phyloP scores from a whole-genome alignment of 2,329 filamentous ascomycete species.

The Cladosporium sphaerospermum region DNA sequence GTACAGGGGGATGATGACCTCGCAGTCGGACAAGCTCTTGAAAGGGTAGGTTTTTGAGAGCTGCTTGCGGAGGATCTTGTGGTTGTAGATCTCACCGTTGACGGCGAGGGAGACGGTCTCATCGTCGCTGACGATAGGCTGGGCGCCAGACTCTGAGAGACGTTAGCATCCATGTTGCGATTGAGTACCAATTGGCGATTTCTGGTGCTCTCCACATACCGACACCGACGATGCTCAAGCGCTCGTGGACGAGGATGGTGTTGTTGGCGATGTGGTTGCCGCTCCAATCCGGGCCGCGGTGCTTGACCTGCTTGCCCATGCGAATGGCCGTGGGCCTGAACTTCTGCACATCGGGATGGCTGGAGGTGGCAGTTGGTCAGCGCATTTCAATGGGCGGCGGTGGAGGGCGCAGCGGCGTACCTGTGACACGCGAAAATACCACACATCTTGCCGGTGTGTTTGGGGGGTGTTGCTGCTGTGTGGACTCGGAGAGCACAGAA shows the following conservation, averaged over 20 bases:
- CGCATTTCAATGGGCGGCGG: background rate
- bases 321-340: conserved; percentile 94
- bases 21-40: conserved; percentile 98
- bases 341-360: conserved; percentile 86
- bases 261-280: conserved; percentile 84
- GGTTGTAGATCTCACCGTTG: conserved; percentile 99
- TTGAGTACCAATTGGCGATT: background rate
- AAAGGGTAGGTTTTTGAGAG: conserved; percentile 84
- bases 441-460: conserved; percentile 63
- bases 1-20: conserved; percentile 97
- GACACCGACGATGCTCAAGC: conserved; percentile 94
- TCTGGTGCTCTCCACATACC: conserved; percentile 49
- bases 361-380: conserved; percentile 28
- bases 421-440: conserved; percentile 93
- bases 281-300: conserved; percentile 94
- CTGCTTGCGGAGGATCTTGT: conserved; percentile 84
- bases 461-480: background rate
- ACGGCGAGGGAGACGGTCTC: conserved; percentile 83
- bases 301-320: conserved; percentile 92
- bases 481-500: too few species aligned
- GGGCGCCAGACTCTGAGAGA: conserved; percentile 76
- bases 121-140: conserved; percentile 90
- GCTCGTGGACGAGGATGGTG: conserved; percentile 96
- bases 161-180: background rate
- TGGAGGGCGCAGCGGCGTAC: conserved; percentile 40